A percentile compares a stretch with the other conserved stretches of the same genome.
phyloP scores from a whole-genome alignment of 1,139 yeast genomes.

The Hansenula sp. region DNA sequence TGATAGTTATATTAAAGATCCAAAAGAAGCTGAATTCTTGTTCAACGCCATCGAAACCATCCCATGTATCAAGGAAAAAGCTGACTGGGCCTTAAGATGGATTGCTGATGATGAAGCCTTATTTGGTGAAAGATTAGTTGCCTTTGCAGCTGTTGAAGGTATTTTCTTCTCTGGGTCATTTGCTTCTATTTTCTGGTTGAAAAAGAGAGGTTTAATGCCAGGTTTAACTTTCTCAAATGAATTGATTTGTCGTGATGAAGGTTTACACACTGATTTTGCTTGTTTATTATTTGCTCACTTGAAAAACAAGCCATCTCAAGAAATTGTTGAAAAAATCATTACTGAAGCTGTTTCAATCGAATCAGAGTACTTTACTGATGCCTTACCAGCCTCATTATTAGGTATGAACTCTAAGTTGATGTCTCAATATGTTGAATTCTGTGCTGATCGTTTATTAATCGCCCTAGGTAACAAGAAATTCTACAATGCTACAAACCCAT shows the following conservation, averaged over 20 bases:
- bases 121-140: conserved; percentile 93
- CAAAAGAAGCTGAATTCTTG: conserved; percentile 81
- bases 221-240: conserved; percentile 97
- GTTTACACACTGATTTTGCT: conserved; percentile 97
- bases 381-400: conserved; percentile 83
- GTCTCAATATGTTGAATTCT: conserved; percentile 97
- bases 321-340: conserved; percentile 78
- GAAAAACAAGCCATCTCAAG: conserved; percentile 78
- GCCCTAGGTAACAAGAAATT: conserved; percentile 88
- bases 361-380: conserved; percentile 90
- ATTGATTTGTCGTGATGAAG: conserved; percentile 97
- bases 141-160: conserved; percentile 99
- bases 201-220: conserved; percentile 98
- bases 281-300: conserved; percentile 92
- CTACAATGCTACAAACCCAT: conserved; percentile 89
- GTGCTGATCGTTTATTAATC: conserved; percentile 89
- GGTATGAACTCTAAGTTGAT: conserved; percentile 92
- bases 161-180: conserved; percentile 97
- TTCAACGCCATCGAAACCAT: conserved; percentile 93
- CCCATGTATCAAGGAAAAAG: conserved; percentile 93
- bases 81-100: conserved; percentile 98
- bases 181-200: conserved; percentile 97
- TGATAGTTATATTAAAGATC: conserved; percentile 93
- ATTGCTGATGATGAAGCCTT: conserved; percentile 81
- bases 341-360: conserved; percentile 95